Base-by-base conservation (phyloP, 257 asterid species). In the Solanum medicagineum region DNA sequence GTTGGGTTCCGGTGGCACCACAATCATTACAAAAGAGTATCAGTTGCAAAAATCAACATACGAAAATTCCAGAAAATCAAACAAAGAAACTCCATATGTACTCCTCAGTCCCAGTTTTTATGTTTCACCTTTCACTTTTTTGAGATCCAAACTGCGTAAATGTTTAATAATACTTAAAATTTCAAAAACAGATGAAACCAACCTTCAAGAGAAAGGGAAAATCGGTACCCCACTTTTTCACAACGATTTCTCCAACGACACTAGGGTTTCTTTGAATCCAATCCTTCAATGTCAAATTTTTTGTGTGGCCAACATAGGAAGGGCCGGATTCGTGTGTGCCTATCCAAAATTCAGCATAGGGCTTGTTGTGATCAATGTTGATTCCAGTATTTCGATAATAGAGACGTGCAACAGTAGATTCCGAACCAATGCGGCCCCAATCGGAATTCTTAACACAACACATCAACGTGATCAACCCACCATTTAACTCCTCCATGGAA, bases 151-250 rank as follows among this genome's bases (percentile, higher is more conserved):
- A 63, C 40, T 63, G 26, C 6, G 1, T 63, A 63, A 13, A 63
- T 36, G 42, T 36, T 36, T 36, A 36, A 36, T 36, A 36, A 36
- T 32, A 32, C 4, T 32, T 32, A 32, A 32, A 32, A 32, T 59
- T 59, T 59, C n/a, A 59, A n/a, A 2, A 60, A 60, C 68, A 10
- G 68, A 60, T n/a, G 29, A 26, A 29, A 97, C 99, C 97, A 60
- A 97, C 99, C 99, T 97, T 97, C 85, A 93, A 92, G 42, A 97
- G 97, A 86, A 95, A 94, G 53, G 99, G 99, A 42, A 97, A 95
- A 85, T 86, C 85, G 14, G 93, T 84, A 7, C 99, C 99, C 98
- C 98, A 97, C 80, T 87, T 89, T 7, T 84, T 57, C 73, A 88
- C 70, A 84, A 91, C 98, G 88, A 89, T 89, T 59, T 95, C 98